Evolutionary conservation across 2,329 filamentous ascomycete species (phyloP), one percentile per base, ranked within the genome.

Genomic region (Fusarium continuum): DNA sequence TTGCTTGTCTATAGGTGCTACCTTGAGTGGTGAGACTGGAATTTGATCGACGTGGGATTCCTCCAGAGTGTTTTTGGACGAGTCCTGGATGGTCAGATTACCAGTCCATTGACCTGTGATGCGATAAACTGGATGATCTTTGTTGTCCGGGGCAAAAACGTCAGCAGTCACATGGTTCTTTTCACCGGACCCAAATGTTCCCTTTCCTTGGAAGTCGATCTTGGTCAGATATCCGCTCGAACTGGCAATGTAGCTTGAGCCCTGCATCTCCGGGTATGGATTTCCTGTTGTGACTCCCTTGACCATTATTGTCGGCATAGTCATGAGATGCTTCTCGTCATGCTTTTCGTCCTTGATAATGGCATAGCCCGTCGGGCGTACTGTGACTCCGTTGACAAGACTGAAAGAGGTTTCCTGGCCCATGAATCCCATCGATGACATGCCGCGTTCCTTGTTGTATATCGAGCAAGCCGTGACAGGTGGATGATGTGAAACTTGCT

Each of bases 1-100:
- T 77, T 96, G 92, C 60, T 89, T 76, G 47, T 90, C 87, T 20
- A 91, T 70, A 0, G 63, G 56, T 1, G 55, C 47, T 0, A 60
- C 47, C 0, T 17, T 46, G 0, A 60, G 17, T 13, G 46, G 29
- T 1, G 56, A 54, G 6, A 54, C 3, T 3, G 56, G 47, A 17
- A 60, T 41, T 13, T 16, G 29, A 17, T 60, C 55, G 25, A 60
- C 35, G 4, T 60, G 39, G 3, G 60, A 54, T 13, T 60, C 55
- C 1, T 60, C 56, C 1, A 60, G 46, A 0, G 55, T 60, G 1
- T 4, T 34, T 2, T 54, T 36, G 3, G 56, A 36, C 3, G 56
- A 60, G 13, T 60, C 47, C 2, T 60, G 19, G 3, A 60, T 10
- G 0, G 28, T 35, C 5, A 60, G 10, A 4, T 45, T n/a, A 1